These are phyloP conservation scores for Phenoliferia sp. DNA, from an alignment of 1,284 basidiomycete species.

Conservation along the genomic window DNA sequence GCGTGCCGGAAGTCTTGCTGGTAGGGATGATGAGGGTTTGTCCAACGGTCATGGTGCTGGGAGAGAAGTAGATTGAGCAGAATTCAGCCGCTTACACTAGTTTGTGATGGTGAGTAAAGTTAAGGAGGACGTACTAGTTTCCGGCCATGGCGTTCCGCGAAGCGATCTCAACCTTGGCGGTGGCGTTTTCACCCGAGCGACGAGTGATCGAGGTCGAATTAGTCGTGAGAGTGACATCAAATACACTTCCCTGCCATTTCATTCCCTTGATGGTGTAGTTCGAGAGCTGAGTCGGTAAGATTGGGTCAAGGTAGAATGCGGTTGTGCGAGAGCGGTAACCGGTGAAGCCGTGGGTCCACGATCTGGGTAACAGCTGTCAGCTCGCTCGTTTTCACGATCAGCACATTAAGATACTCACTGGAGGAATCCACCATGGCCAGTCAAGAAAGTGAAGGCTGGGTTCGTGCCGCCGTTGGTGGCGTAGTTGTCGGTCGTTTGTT, in stretches of 20 bases:
- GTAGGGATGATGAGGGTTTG: slow-evolving; percentile 17
- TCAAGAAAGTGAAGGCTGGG: slow-evolving; percentile 37
- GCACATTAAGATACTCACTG: slow-evolving; percentile 18
- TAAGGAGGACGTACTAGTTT: slow-evolving; percentile 14
- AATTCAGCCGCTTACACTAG: too few relatives aligned
- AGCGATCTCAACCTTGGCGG: slow-evolving; percentile 25
- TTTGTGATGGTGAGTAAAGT: too few relatives aligned
- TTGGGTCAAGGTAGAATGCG: slow-evolving; percentile 33
- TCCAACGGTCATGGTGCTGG: slow-evolving; percentile 16
- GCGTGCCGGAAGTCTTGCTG: slow-evolving; percentile 9
- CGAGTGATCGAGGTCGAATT: slow-evolving; percentile 21
- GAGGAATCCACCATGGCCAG: slow-evolving; percentile 33
- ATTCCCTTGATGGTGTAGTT: slow-evolving; percentile 35
- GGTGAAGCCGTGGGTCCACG: slow-evolving; percentile 36
- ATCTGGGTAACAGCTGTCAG: slow-evolving; percentile 6
- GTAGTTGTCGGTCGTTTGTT: slow-evolving; percentile 32
- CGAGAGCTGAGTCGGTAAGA: slow-evolving; percentile 33
- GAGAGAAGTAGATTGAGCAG: too few relatives aligned
- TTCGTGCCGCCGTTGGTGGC: slow-evolving; percentile 30
- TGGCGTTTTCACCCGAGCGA: neutral
- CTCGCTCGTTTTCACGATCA: neutral
- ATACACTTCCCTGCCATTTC: slow-evolving; percentile 21
- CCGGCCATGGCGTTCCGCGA: slow-evolving; percentile 16
- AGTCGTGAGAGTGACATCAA: slow-evolving; percentile 28
- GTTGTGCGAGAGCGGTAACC: slow-evolving; percentile 32